Percentiles rank a stretch among this genome's conserved stretches.
Conservation (phyloP, 768 basidiomycete species). For the Pleurotus platypus region DNA sequence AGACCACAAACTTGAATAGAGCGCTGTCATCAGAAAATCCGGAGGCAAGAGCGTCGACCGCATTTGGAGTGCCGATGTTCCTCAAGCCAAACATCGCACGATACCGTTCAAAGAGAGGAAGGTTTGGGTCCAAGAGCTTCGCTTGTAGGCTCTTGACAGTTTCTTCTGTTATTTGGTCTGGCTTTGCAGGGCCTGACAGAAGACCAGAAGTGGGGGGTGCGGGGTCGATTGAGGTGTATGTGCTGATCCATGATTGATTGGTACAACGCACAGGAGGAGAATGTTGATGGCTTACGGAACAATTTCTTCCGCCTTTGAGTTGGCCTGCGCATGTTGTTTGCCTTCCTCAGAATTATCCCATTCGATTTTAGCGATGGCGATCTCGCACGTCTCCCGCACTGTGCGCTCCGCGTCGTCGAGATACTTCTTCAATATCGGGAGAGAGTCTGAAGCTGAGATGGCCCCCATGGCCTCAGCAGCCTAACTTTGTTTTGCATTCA, state of each 20-base stretch:
- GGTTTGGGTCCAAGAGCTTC: constrained; percentile 59
- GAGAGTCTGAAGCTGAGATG: constrained; percentile 64
- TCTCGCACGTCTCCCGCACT: constrained; percentile 95
- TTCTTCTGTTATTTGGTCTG: constrained; percentile 43
- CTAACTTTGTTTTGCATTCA: constrained; percentile 33
- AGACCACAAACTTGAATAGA: constrained; percentile 73
- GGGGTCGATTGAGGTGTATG: constrained; percentile 85
- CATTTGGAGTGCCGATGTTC: constrained; percentile 82
- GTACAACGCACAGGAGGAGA: not conserved
- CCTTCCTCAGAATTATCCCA: constrained; percentile 86
- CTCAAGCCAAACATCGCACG: constrained; percentile 98
- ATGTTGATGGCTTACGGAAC: constrained; percentile 28
- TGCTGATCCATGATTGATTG: constrained; percentile 31
- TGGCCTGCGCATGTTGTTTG: constrained; percentile 34
- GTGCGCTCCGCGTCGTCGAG: constrained; percentile 66
- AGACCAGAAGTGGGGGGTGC: constrained; percentile 76
- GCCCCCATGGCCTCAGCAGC: constrained; percentile 99
- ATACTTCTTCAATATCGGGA: constrained; percentile 71
- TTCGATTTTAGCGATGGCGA: constrained; percentile 91
- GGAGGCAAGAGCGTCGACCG: constrained; percentile 86
- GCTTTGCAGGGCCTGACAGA: constrained; percentile 48
- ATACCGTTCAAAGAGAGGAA: constrained; percentile 89
- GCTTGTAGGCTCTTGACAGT: constrained; percentile 52
- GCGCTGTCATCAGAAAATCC: constrained; percentile 89
- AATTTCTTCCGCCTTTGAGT: constrained; percentile 23